These are phyloP conservation scores for Pyrenophora teres DNA, from an alignment of 2,329 filamentous ascomycete species.

Conservation along the genomic window DNA sequence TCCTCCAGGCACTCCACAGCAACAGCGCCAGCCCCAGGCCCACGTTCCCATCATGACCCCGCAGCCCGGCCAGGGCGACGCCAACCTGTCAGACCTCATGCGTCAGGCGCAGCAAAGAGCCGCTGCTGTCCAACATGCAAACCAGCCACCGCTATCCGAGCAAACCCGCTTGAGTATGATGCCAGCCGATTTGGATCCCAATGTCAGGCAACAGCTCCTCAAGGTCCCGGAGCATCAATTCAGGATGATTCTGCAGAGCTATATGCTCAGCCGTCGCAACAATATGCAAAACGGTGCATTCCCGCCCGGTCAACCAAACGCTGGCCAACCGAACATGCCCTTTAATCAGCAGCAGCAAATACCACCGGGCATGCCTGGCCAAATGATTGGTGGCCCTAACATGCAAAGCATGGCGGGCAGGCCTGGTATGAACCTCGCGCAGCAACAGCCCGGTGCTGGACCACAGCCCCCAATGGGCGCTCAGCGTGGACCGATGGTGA, in stretches of 20 bases:
- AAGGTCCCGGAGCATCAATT: constrained; percentile 44
- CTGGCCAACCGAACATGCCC: constrained; percentile 36
- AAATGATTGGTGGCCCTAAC: constrained; percentile 36
- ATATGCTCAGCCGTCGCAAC: constrained; percentile 27
- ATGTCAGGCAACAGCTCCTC: constrained; percentile 41
- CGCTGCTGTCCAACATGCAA: constrained; percentile 31
- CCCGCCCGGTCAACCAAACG: constrained; percentile 23
- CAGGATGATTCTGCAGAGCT: constrained; percentile 32
- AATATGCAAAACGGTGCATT: constrained; percentile 33
- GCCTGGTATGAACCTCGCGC: constrained; percentile 36
- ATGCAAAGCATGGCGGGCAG: constrained; percentile 30
- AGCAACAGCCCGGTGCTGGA: constrained; percentile 31
- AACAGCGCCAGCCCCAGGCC: constrained; percentile 40
- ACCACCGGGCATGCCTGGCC: constrained; percentile 28
- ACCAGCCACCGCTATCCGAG: constrained; percentile 36
- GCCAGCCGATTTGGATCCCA: constrained; percentile 35
- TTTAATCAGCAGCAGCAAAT: constrained; percentile 37
- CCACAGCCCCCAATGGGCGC: constrained; percentile 30
- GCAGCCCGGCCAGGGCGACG: constrained; percentile 35
- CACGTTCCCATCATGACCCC: constrained; percentile 45
- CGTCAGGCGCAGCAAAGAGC: constrained; percentile 45
- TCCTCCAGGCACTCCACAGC: constrained; percentile 41
- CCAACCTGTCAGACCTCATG: constrained; percentile 38
- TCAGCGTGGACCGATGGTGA: constrained; percentile 31
- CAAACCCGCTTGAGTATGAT: constrained; percentile 41